A percentile compares a stretch with the other conserved stretches of the same genome.
Evolutionary conservation across 805 yeast species (phyloP).

Genomic region (Barnettozyma vustinii): DNA sequence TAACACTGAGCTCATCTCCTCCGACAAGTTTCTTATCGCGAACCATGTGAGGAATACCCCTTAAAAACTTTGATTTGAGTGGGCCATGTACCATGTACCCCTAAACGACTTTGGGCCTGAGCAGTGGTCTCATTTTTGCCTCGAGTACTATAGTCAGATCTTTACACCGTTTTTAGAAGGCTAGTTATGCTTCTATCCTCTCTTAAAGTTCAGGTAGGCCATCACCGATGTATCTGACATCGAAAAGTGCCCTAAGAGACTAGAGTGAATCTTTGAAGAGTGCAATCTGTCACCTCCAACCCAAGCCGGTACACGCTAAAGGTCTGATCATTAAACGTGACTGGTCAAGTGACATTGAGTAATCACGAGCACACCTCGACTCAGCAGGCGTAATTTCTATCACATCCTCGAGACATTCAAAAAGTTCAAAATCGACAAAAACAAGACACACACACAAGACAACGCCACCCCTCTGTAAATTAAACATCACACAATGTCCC

Average conservation of each 20-base stretch:
- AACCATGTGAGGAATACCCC: neutral
- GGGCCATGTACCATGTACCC: neutral
- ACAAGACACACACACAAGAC: neutral
- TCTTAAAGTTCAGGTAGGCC: too few species aligned
- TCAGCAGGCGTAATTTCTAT: neutral
- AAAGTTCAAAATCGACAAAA: neutral
- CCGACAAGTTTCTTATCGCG: neutral
- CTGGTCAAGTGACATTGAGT: neutral
- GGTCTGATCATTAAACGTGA: too few species aligned
- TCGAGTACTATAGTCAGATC: too few species aligned
- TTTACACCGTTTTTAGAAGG: too few species aligned
- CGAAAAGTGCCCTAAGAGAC: too few species aligned
- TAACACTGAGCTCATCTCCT: too few species aligned
- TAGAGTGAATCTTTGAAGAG: too few species aligned
- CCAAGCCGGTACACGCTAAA: too few species aligned
- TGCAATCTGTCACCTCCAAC: too few species aligned
- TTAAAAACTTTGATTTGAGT: neutral
- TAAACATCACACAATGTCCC: slow-evolving; percentile 51
- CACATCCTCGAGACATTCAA: neutral
- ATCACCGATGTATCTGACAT: too few species aligned
- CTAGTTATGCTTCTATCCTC: too few species aligned
- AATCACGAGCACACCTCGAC: neutral
- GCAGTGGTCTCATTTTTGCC: neutral
- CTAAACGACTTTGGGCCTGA: neutral
- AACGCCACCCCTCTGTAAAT: neutral